Evolutionary conservation across 2,329 filamentous ascomycete species (phyloP).

Genomic region (Trichoderma sp.): DNA sequence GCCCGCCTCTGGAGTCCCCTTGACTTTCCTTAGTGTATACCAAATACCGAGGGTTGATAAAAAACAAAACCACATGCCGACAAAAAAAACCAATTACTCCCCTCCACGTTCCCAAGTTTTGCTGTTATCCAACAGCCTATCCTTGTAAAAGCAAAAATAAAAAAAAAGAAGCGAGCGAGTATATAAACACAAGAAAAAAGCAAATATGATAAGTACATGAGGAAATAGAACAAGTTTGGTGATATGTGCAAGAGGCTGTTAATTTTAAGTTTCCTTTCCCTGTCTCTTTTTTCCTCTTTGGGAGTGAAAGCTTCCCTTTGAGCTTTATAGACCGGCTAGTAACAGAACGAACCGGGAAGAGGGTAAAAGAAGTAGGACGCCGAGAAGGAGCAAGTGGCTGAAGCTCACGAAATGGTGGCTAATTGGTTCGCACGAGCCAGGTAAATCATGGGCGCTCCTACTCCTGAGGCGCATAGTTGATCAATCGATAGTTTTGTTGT

Average conservation of each 20-base stretch:
- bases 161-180: conserved; percentile 16
- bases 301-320: background rate
- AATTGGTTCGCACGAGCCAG: background rate
- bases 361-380: background rate
- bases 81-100: conserved; percentile 9
- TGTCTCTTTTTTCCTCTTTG: background rate
- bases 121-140: conserved; percentile 12
- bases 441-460: background rate
- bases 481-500: conserved; percentile 6
- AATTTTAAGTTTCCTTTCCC: background rate
- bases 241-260: conserved; percentile 5
- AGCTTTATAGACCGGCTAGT: background rate
- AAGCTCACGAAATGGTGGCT: background rate
- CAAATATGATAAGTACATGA: conserved; percentile 25
- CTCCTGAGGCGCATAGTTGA: background rate
- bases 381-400: background rate
- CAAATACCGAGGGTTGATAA: background rate
- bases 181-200: conserved; percentile 19
- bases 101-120: conserved; percentile 6
- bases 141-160: conserved; percentile 19
- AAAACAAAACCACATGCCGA: background rate
- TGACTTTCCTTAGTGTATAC: conserved; percentile 2
- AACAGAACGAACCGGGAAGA: background rate
- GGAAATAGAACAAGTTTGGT: conserved; percentile 14
- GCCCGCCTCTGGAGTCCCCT: background rate